Percentiles rank a stretch among this genome's conserved stretches.
Evolutionary conservation across 164 flowering plant species (phyloP).

Genomic region (Pachysandra terminalis): DNA sequence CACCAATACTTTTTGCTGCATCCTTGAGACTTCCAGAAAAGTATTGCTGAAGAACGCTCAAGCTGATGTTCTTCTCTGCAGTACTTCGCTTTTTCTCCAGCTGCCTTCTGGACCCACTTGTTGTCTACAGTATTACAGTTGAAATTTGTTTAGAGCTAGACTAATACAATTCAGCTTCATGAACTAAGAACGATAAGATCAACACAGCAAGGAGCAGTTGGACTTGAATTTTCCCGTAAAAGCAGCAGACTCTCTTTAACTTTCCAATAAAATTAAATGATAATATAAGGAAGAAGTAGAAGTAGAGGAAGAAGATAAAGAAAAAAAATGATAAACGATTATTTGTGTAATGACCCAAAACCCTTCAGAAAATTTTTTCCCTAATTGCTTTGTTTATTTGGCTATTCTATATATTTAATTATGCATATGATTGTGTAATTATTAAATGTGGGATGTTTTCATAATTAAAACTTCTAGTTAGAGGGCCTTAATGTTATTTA

Average conservation of each 20-base stretch:
- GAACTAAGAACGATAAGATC: not conserved
- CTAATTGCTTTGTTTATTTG: no score
- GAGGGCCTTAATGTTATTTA: no score
- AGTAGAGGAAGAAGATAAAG: no score
- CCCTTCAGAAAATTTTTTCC: no score
- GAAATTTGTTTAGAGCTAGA: conserved; percentile 3
- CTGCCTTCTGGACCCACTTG: conserved; percentile 38
- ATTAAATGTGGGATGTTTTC: no score
- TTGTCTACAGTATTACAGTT: conserved; percentile 28
- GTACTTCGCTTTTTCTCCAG: conserved; percentile 64
- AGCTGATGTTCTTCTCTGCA: conserved; percentile 78
- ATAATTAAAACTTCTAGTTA: no score
- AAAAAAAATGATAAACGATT: no score
- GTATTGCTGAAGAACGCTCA: conserved; percentile 82
- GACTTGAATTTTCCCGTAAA: not conserved
- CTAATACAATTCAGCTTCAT: conserved; percentile 1
- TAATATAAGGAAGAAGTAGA: no score
- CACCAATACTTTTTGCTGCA: conserved; percentile 94
- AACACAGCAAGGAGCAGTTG: not conserved
- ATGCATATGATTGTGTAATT: no score
- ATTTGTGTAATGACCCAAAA: no score
- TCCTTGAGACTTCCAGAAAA: conserved; percentile 97
- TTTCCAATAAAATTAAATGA: no score
- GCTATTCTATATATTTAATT: no score
- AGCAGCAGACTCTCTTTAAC: not conserved